Conservation (phyloP, 495 filamentous ascomycete genomes). For the Neurospora sp. region DNA sequence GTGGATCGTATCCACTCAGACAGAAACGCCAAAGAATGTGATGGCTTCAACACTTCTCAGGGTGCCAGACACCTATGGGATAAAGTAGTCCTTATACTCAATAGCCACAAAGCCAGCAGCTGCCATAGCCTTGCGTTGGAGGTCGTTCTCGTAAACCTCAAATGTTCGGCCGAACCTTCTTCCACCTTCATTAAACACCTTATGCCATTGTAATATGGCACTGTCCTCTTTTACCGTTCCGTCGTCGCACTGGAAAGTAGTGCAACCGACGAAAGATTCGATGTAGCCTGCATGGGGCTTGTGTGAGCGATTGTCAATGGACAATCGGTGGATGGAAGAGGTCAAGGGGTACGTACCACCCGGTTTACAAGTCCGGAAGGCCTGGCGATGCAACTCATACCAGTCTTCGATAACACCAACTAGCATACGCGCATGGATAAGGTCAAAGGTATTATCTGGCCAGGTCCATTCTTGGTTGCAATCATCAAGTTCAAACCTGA, state of each 20-base stretch:
- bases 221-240: slow-evolving; percentile 5
- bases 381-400: slow-evolving; percentile 11
- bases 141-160: slow-evolving; percentile 16
- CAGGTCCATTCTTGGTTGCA: slow-evolving; percentile 42
- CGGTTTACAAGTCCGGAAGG: background rate
- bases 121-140: slow-evolving; percentile 27
- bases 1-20: too few species aligned
- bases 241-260: slow-evolving; percentile 9
- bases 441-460: slow-evolving; percentile 40
- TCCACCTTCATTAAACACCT: slow-evolving; percentile 12
- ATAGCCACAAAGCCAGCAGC: slow-evolving; percentile 22
- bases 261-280: slow-evolving; percentile 15
- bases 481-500: slow-evolving; percentile 47
- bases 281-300: slow-evolving; percentile 7
- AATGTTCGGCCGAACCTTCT: slow-evolving; percentile 8
- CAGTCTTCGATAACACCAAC: slow-evolving; percentile 43
- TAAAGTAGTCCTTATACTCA: slow-evolving; percentile 9
- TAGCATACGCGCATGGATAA: slow-evolving; percentile 41
- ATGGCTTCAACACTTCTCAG: too few species aligned
- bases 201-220: slow-evolving; percentile 11
- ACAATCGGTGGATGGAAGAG: background rate
- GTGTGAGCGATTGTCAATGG: background rate
- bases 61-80: background rate
- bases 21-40: too few species aligned
- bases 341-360: background rate